Percentiles rank a stretch among this genome's conserved stretches.
These are phyloP conservation scores for Cryptococcus jaspeensis DNA, from an alignment of 1,284 basidiomycete genomes.

Conservation along the genomic window DNA sequence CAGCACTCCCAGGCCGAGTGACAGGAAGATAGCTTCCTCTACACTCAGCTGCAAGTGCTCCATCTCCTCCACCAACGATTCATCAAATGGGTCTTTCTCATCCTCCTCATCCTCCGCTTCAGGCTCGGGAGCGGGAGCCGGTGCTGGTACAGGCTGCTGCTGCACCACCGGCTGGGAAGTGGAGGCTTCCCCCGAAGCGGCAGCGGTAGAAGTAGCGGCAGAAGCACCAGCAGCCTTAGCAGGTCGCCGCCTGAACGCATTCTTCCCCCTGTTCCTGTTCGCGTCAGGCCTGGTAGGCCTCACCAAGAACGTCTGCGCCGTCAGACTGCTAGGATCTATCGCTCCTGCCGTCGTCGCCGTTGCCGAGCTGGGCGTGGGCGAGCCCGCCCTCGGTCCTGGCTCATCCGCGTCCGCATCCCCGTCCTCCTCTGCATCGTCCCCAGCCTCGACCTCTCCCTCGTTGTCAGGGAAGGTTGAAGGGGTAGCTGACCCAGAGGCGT, in stretches of 20 bases:
- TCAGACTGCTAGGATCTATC: conserved; percentile 37
- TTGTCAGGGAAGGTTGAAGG: background rate
- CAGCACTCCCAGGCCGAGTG: conserved; percentile 79
- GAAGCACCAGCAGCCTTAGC: conserved; percentile 12
- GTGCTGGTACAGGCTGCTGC: background rate
- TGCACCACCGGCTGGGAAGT: too few species aligned
- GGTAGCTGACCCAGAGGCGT: background rate
- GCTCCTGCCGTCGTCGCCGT: conserved; percentile 7
- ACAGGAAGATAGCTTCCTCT: conserved; percentile 88
- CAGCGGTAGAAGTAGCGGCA: background rate
- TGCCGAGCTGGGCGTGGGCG: conserved; percentile 15
- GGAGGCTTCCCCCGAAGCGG: background rate
- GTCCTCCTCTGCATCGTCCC: conserved; percentile 5
- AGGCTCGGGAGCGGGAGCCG: background rate
- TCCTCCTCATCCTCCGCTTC: conserved; percentile 44
- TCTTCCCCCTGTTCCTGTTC: conserved; percentile 45
- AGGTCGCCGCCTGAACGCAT: conserved; percentile 38
- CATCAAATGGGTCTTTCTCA: conserved; percentile 53
- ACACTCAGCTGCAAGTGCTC: conserved; percentile 92
- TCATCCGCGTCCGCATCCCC: conserved; percentile 5
- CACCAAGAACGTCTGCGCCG: conserved; percentile 49
- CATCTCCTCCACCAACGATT: conserved; percentile 63
- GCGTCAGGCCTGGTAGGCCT: conserved; percentile 47
- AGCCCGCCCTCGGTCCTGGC: conserved; percentile 1
- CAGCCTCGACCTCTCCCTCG: conserved; percentile 4